Evolutionary conservation across 805 yeast species (phyloP).

Genomic region (Peterozyma toletana): DNA sequence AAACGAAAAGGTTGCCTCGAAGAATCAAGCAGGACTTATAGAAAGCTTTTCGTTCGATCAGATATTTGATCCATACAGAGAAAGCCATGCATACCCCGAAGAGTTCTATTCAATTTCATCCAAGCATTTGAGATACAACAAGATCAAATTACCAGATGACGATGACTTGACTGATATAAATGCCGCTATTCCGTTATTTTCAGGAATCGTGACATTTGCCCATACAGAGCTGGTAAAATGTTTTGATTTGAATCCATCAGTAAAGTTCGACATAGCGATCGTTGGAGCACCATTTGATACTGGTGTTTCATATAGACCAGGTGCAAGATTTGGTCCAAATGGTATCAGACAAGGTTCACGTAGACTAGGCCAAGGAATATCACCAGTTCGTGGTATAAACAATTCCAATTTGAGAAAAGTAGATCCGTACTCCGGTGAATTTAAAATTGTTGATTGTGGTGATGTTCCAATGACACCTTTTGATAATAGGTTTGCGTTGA

Average conservation of each 20-base stretch:
- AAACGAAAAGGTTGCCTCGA: background rate
- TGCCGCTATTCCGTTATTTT: constrained; percentile 21
- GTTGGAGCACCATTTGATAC: constrained; percentile 57
- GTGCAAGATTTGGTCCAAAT: constrained; percentile 55
- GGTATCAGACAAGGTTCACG: constrained; percentile 40
- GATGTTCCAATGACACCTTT: constrained; percentile 58
- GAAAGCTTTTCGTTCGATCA: background rate
- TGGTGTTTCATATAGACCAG: constrained; percentile 48
- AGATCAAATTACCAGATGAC: constrained; percentile 22
- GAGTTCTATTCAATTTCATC: constrained; percentile 11
- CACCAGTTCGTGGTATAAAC: constrained; percentile 30
- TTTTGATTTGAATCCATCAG: constrained; percentile 23
- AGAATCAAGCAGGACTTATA: background rate
- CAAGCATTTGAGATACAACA: constrained; percentile 13
- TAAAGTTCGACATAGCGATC: constrained; percentile 40
- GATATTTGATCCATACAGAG: constrained; percentile 1
- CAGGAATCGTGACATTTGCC: constrained; percentile 45
- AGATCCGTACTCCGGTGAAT: constrained; percentile 36
- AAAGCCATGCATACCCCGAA: constrained; percentile 3
- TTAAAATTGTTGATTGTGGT: constrained; percentile 47
- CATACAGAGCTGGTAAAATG: constrained; percentile 37
- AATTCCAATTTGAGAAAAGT: constrained; percentile 25
- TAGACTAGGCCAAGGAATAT: constrained; percentile 34
- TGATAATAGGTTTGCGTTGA: constrained; percentile 47
- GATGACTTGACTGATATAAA: constrained; percentile 27